Percentiles rank a stretch among this genome's conserved stretches.
These are phyloP conservation scores for Sphaerulina musiva DNA, from an alignment of 2,329 filamentous ascomycete species.

Conservation along the genomic window DNA sequence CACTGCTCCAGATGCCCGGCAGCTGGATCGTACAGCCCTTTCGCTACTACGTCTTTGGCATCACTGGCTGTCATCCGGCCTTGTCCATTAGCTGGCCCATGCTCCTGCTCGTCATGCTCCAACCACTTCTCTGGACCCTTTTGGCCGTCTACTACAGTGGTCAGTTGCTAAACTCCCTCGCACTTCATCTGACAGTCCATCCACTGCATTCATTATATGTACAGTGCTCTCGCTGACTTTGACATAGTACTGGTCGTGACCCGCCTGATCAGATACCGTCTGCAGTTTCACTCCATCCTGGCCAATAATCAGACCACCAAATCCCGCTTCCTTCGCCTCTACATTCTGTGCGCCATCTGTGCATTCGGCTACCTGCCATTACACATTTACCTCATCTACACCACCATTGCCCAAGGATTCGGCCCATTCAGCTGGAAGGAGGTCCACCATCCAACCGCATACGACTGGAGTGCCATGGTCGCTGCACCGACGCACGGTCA, in stretches of 20 bases:
- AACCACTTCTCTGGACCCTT: constrained; percentile 50
- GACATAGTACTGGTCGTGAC: constrained; percentile 50
- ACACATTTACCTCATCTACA: constrained; percentile 44
- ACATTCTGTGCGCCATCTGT: constrained; percentile 49
- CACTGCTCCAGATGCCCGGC: constrained; percentile 48
- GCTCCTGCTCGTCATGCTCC: constrained; percentile 50
- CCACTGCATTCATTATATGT: background rate
- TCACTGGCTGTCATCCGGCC: constrained; percentile 53
- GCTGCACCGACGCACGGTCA: constrained; percentile 42
- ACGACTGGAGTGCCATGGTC: constrained; percentile 44
- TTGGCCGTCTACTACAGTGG: constrained; percentile 53
- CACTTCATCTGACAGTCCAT: background rate
- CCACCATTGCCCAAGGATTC: constrained; percentile 36
- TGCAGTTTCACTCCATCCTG: constrained; percentile 52
- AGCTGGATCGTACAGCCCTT: constrained; percentile 55
- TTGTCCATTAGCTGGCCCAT: constrained; percentile 54
- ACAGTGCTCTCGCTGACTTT: constrained; percentile 6
- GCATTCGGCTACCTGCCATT: constrained; percentile 49
- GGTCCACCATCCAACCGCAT: constrained; percentile 43
- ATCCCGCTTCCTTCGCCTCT: constrained; percentile 57
- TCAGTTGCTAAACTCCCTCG: constrained; percentile 34
- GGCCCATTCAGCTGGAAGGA: constrained; percentile 42
- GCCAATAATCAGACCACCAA: constrained; percentile 49
- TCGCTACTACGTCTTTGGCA: constrained; percentile 53
- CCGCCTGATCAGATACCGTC: constrained; percentile 56